A percentile compares a stretch with the other conserved stretches of the same genome.
Evolutionary conservation across 1,284 basidiomycete species (phyloP).

Genomic region (Ceratorhiza oryzae-sativae): DNA sequence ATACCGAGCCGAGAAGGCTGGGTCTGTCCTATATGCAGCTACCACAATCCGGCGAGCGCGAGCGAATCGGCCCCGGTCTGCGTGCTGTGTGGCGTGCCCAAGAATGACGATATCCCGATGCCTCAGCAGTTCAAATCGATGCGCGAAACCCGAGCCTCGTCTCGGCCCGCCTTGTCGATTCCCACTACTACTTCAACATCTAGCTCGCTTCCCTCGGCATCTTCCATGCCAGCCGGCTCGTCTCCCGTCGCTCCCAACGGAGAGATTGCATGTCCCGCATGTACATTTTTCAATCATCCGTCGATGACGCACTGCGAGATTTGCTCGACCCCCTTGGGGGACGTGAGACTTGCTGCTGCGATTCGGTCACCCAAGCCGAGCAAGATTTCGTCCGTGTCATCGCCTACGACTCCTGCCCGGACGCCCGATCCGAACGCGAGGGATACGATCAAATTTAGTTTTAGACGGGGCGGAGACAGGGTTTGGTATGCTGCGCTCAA

Average conservation of each 20-base stretch:
- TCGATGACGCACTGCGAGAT: conserved; percentile 84
- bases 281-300: conserved; percentile 92
- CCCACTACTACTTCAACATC: conserved; percentile 32
- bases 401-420: conserved; percentile 45
- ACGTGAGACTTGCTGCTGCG: conserved; percentile 11
- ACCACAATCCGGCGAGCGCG: conserved; percentile 72
- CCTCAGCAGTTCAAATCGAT: conserved; percentile 47
- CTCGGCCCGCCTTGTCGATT: conserved; percentile 46
- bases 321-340: conserved; percentile 71
- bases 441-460: conserved; percentile 76
- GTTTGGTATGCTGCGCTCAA: conserved; percentile 83
- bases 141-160: not conserved
- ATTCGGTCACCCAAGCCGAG: conserved; percentile 30
- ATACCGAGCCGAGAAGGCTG: conserved; percentile 61
- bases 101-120: conserved; percentile 45
- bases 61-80: conserved; percentile 66
- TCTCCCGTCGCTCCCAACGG: conserved; percentile 35
- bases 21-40: conserved; percentile 87
- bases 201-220: conserved; percentile 31
- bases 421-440: conserved; percentile 59
- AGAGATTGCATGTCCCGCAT: conserved; percentile 75
- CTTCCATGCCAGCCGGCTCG: not conserved
- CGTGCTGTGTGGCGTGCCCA: conserved; percentile 64
- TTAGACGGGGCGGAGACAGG: conserved; percentile 90
- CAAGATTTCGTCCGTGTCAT: conserved; percentile 47